Evolutionary conservation across 495 filamentous ascomycete genomes (phyloP).

Genomic region (Aspergillus olivimuriae): DNA sequence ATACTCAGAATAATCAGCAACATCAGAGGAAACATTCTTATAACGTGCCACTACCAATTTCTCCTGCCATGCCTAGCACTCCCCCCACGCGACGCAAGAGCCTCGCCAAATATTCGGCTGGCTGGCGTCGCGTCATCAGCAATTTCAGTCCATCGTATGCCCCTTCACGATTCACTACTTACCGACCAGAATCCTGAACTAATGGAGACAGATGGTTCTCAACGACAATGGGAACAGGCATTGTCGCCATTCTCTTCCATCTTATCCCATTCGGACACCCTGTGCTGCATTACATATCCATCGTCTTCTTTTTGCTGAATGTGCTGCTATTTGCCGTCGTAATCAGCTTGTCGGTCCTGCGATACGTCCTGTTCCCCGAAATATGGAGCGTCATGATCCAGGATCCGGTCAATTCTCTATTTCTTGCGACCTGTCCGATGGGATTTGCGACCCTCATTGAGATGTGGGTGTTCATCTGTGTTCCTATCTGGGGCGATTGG

Average conservation of each 20-base stretch:
- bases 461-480: slow-evolving; percentile 39
- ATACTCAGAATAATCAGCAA: too few relatives aligned
- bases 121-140: slow-evolving; percentile 39
- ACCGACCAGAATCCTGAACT: too few relatives aligned
- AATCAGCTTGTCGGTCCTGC: slow-evolving; percentile 30
- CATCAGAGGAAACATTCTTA: too few relatives aligned
- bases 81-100: background rate
- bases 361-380: slow-evolving; percentile 42
- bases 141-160: slow-evolving; percentile 44
- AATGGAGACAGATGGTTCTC: slow-evolving; percentile 35
- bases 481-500: slow-evolving; percentile 36
- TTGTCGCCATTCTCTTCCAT: slow-evolving; percentile 39
- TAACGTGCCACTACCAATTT: too few relatives aligned
- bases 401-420: slow-evolving; percentile 40
- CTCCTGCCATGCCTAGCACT: background rate
- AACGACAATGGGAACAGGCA: slow-evolving; percentile 45
- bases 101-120: slow-evolving; percentile 11
- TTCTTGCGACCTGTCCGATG: slow-evolving; percentile 43
- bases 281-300: slow-evolving; percentile 34
- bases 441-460: slow-evolving; percentile 46
- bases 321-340: slow-evolving; percentile 33
- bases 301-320: slow-evolving; percentile 41
- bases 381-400: slow-evolving; percentile 41
- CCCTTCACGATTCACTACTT: too few relatives aligned
- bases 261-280: slow-evolving; percentile 30